Percentiles rank a stretch among this genome's conserved stretches.
Conservation (phyloP, 768 basidiomycete genomes). For the Leucosporidium creatinivorum region DNA sequence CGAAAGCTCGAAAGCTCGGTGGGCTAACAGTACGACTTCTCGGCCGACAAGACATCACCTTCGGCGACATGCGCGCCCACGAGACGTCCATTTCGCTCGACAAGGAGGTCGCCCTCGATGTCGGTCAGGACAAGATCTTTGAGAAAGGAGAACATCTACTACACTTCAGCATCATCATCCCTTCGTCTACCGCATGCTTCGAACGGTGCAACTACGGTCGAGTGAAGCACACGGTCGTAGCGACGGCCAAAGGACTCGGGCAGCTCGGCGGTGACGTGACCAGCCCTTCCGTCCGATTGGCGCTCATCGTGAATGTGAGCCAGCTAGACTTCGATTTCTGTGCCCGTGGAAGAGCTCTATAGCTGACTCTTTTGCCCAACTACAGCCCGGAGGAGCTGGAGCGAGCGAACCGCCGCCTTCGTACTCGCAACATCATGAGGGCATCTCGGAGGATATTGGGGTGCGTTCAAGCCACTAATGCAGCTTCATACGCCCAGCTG, state of each 20-base stretch:
- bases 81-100: slow-evolving; percentile 20
- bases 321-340: no score
- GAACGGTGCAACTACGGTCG: slow-evolving; percentile 31
- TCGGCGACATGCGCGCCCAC: slow-evolving; percentile 16
- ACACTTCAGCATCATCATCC: slow-evolving; percentile 32
- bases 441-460: slow-evolving; percentile 15
- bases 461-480: no score
- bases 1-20: slow-evolving; percentile 20
- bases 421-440: slow-evolving; percentile 23
- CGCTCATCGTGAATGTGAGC: slow-evolving; percentile 15
- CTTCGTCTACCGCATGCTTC: slow-evolving; percentile 9
- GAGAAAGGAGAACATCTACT: slow-evolving; percentile 27
- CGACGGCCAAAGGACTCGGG: slow-evolving; percentile 26
- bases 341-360: no score
- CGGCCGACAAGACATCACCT: slow-evolving; percentile 26
- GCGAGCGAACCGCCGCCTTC: slow-evolving; percentile 23
- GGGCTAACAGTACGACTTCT: slow-evolving; percentile 17
- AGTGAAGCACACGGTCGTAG: slow-evolving; percentile 23
- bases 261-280: slow-evolving; percentile 16
- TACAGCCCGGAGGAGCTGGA: neutral
- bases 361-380: no score
- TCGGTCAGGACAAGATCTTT: neutral
- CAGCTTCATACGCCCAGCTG: no score
- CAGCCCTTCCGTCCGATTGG: slow-evolving; percentile 5
- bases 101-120: slow-evolving; percentile 12